Base-by-base conservation (phyloP, 345 rosid genomes). In the Arabis alpina region DNA sequence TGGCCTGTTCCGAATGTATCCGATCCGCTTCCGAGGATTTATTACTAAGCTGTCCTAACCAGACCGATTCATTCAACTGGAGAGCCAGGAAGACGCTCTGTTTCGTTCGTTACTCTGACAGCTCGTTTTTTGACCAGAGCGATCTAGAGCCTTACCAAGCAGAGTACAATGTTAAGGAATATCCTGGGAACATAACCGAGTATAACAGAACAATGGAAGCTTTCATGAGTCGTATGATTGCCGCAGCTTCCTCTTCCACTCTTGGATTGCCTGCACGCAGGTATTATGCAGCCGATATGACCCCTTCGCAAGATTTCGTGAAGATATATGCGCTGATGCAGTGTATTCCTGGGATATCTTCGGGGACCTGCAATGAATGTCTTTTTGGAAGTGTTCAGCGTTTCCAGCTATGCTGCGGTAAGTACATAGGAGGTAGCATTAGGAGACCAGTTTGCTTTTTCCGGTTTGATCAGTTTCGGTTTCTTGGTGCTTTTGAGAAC, bases 1-100 rank as follows among this genome's bases (percentile, higher is more conserved):
- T 6, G 13, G 64, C 8, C 5, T 85, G 85, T 45, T 54, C 40
- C 0, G 15, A 13, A 1, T 82, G 86, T 56, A 54, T 85, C 14
- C 37, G 49, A 13, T 42, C 49, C 10, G 60, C 82, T 1, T 40
- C 67, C 2, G 11, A 2, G 1, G 37, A 27, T 37, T 70, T 80
- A 16, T 23, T 60, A 44, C 4, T 43, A 1, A 56, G 10, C 14
- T 85, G 86, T 55, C 80, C 80, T 1, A 64, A 72, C 72, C 78
- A 51, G 50, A 80, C 71, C 6, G 81, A 85, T 3, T 84, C 85
- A 16, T 47, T 73, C 11, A 36, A 57, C 28, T 79, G 82, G 79
- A 64, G 54, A 40, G 73, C 66, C 4, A 4, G 19, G n/a, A n/a
- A 64, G 10, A 64, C 77, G 3, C 54, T 72, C 49, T 84, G 89